Evolutionary conservation across 139 green algal species (phyloP).

Genomic region (Mesotaenium endlicherianum): DNA sequence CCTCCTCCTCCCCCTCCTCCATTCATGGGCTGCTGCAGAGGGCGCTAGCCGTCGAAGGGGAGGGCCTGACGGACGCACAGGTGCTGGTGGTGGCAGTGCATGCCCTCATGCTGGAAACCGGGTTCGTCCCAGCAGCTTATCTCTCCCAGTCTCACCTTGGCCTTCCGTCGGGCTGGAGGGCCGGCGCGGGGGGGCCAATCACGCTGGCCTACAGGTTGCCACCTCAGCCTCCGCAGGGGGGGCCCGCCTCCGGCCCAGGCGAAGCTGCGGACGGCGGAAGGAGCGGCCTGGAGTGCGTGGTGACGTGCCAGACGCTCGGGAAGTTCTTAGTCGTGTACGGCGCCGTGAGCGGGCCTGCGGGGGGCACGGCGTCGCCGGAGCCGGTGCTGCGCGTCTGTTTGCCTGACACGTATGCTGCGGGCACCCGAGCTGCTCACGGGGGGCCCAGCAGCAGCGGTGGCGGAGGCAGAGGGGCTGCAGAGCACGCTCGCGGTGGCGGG

Average conservation of each 20-base stretch:
- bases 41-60: neutral
- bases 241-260: no score
- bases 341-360: neutral
- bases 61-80: neutral
- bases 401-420: no score
- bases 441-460: neutral
- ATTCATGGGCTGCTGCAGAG: no score
- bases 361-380: neutral
- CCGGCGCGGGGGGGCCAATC: neutral
- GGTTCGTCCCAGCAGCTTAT: neutral
- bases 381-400: no score
- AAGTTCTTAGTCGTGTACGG: slow-evolving; percentile 5
- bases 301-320: neutral
- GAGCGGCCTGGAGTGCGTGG: neutral
- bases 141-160: neutral
- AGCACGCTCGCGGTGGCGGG: no score
- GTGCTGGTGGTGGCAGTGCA: neutral
- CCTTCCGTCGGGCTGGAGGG: neutral
- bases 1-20: no score
- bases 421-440: neutral
- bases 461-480: no score
- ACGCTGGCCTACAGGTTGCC: neutral
- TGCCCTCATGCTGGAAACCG: slow-evolving; percentile 18
- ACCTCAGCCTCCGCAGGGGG: no score
- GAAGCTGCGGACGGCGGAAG: no score